Conservation (phyloP, 495 filamentous ascomycete species). For the Glutinoglossum americanum region DNA sequence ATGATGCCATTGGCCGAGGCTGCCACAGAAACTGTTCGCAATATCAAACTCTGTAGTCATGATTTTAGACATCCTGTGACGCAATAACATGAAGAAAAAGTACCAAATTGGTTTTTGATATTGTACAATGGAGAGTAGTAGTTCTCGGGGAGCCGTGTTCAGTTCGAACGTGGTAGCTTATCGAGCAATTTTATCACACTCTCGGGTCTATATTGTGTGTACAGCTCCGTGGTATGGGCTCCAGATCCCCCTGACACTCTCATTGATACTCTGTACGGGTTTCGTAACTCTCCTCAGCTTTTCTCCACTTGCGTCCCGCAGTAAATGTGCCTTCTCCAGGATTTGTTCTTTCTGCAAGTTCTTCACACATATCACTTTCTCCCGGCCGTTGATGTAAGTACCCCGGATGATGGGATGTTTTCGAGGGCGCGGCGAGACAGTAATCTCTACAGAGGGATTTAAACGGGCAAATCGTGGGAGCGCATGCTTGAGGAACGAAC, state of each 20-base stretch:
- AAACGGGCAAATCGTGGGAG: slow-evolving; percentile 54
- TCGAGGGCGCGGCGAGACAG: slow-evolving; percentile 64
- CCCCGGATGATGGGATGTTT: slow-evolving; percentile 76
- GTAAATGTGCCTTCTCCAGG: slow-evolving; percentile 52
- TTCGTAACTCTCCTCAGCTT: slow-evolving; percentile 62
- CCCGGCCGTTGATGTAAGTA: slow-evolving; percentile 71
- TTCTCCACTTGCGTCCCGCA: slow-evolving; percentile 71
- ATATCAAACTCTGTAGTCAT: neutral
- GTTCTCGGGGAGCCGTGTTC: neutral
- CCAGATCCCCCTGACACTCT: slow-evolving; percentile 90
- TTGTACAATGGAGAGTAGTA: neutral
- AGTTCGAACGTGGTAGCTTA: neutral
- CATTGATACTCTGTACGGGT: slow-evolving; percentile 66
- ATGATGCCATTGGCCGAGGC: neutral
- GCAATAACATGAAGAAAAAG: neutral
- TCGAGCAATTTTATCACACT: neutral
- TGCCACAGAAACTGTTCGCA: neutral
- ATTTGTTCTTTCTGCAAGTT: slow-evolving; percentile 69
- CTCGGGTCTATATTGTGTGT: slow-evolving; percentile 6
- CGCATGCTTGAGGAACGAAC: slow-evolving; percentile 54
- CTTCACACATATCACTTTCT: slow-evolving; percentile 72
- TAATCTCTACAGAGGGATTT: slow-evolving; percentile 81
- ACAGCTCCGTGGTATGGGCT: slow-evolving; percentile 61
- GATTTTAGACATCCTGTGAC: neutral
- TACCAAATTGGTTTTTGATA: neutral